Evolutionary conservation across 129 eudicot species (phyloP), one percentile per base, ranked within the genome.

Genomic region (Flaveria bidentis): DNA sequence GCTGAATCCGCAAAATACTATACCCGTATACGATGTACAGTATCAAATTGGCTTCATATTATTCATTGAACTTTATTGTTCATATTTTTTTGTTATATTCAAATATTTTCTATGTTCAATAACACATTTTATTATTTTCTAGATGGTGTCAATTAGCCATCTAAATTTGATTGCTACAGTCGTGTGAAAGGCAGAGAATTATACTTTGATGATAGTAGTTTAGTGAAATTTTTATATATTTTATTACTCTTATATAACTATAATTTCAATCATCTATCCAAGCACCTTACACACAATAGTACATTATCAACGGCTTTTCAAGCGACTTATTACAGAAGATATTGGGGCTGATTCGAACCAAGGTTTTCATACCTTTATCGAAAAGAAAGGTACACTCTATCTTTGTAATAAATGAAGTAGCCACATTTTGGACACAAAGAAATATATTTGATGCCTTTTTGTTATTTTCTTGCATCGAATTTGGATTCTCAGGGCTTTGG

Each of bases 151-250:
- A 78, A 78, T 46, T 81, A 94, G 99, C 97, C 99, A 36, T 87
- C 22, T 75, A 97, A 94, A 73, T 91, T 94, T 81, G 99, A 90
- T 69, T 94, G 99, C 89, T 94, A 84, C 80, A 94, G 99, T 60
- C 97, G 97, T 47, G 97, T 85, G 58, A 97, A 94, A 84, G 92
- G 92, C 33, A 97, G 97, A 33, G 96, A 91, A 75, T 97, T 95
- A 67, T 89, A 61, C 87, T 95, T 95, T 66, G 97, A 95, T 65
- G 97, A 91, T 76, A 94, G 99, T 67, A 91, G 91, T 42, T 42
- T 42, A 20, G 0, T 20, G 22, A 20, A 0, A 20, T 20, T 20
- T 20, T 20, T 20, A 20, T 20, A 20, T 20, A 20, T 0, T 20
- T 20, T 7, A 42, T 42, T 42, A 42, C 47, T 42, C 47, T 42